A percentile compares a stretch with the other conserved stretches of the same genome.
Evolutionary conservation across 192 early-diverging fungal genomes (phyloP).

Genomic region (Gamsiella multidivaricata): DNA sequence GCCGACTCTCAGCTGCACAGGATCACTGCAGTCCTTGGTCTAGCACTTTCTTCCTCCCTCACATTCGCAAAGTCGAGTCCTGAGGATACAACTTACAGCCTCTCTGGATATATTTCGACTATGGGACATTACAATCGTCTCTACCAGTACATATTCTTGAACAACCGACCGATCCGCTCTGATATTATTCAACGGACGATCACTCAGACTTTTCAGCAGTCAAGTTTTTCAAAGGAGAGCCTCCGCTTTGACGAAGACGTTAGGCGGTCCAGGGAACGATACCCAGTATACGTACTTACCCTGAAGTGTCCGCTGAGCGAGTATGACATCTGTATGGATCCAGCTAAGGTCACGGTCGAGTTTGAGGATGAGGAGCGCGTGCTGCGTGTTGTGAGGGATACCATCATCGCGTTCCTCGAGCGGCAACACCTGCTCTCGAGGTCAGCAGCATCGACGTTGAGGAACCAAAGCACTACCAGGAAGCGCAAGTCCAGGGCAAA

Average conservation of each 20-base stretch:
- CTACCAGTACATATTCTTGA: constrained; percentile 39
- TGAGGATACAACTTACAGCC: constrained; percentile 1
- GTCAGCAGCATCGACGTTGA: constrained; percentile 7
- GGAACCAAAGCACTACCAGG: constrained; percentile 11
- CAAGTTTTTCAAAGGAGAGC: constrained; percentile 30
- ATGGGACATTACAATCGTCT: constrained; percentile 40
- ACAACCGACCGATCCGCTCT: constrained; percentile 24
- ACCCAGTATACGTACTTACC: constrained; percentile 67
- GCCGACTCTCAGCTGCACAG: constrained; percentile 35
- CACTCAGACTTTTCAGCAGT: constrained; percentile 25
- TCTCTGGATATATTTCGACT: constrained; percentile 43
- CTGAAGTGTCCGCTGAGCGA: constrained; percentile 56
- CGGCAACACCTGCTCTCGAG: constrained; percentile 35
- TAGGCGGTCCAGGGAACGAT: constrained; percentile 38
- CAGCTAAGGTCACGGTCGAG: constrained; percentile 62
- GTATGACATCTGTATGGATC: constrained; percentile 67
- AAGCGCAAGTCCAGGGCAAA: constrained; percentile 8
- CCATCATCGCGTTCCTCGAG: constrained; percentile 48
- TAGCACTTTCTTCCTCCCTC: constrained; percentile 40
- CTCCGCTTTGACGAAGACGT: constrained; percentile 22
- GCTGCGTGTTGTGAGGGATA: constrained; percentile 14
- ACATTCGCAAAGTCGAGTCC: background rate
- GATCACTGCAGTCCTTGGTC: constrained; percentile 60
- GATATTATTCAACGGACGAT: constrained; percentile 17
- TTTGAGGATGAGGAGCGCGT: constrained; percentile 57